Base-by-base conservation (phyloP, 1,139 yeast species). In the Protomyces gravidus region DNA sequence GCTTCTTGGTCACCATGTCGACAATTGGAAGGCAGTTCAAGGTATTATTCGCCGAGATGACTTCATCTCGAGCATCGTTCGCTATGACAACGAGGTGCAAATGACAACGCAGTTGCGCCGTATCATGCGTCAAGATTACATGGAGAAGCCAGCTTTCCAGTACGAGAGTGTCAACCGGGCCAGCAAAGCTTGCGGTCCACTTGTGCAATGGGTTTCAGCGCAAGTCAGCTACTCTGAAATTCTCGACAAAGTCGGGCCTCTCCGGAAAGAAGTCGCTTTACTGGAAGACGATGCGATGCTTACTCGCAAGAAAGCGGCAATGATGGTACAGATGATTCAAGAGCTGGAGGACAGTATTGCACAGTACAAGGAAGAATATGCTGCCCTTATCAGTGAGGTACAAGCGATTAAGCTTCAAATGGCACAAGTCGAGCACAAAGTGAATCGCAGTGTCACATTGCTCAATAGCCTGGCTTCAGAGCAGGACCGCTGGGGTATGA, bases 121-220 rank as follows among this genome's bases (percentile, higher is more conserved):
- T 2, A 77, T 72, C 62, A 83, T 88, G 85, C 83, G 82, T 58
- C 67, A 71, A 1, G 76, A 75, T 0, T 92, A 86, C 67, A 72
- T 90, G 26, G 73, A 84, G 0, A 73, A 84, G 59, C 79, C 84
- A 0, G 86, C 81, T 58, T 90, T 80, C 68, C 88, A 80, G 50
- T 86, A 75, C 67, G 92, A 85, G 59, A 73, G 85, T 0, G 96
- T 88, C 0, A 82, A 87, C 67, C 76, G 97, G 55, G 97, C 97
- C 2, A 86, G 95, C 72, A 89, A 87, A 68, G 97, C 97, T 0
- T 89, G 97, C 75, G 97, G 97, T 0, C 98, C 98, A 0, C 74
- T 92, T 52, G 70, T 87, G 28, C 85, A 84, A 64, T 92, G 98
- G 98, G 94, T 89, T 0, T 78, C 79, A 62, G 97, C 97, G 0